Evolutionary conservation across 805 yeast species (phyloP), one percentile per base, ranked within the genome.

Genomic region (Metschnikowia rubicola): DNA sequence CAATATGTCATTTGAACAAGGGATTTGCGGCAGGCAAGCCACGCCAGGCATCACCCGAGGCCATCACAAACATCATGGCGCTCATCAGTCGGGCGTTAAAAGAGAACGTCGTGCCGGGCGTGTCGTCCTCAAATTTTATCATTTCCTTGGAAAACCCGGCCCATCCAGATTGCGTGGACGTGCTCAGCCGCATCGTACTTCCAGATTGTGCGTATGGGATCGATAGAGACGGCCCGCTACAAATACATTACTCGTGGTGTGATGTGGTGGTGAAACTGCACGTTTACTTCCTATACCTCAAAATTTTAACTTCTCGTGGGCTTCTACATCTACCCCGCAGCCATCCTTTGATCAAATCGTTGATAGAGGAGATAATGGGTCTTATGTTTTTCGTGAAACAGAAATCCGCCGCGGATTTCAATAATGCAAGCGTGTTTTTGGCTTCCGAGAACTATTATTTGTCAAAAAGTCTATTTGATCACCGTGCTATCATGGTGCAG

Each of bases 251-350:
- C 47, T 61, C 66, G 35, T 60, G 63, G 60, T 60, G 55, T 30
- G 67, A 63, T 39, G 53, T 58, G 15, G 56, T 57, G 43, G 60
- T 60, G 39, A 56, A 50, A 43, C 53, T 60, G 48, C 59, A 61
- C 10, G 55, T 56, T 10, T 52, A 56, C 35, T 52, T 53, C 28
- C 49, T 63, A 11, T 62, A 60, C 48, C 47, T 62, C 44, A 54
- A 60, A 43, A 41, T 63, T 19, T 54, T 63, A 29, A 61, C 64
- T 19, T 49, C 59, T 7, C 55, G 43, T 3, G 65, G 62, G 5
- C 51, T 63, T n/a, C 44, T 62, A 11, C 46, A 50, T 29, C 35
- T 61, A 19, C 61, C 59, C 10, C 44, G 57, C 4, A 41, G 50
- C 39, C 65, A 61, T 39, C 63, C 63, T 2, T 43, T 62, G 47